phyloP scores from a whole-genome alignment of 2,329 filamentous ascomycete genomes.

The Hypoxylon rubiginosum region DNA sequence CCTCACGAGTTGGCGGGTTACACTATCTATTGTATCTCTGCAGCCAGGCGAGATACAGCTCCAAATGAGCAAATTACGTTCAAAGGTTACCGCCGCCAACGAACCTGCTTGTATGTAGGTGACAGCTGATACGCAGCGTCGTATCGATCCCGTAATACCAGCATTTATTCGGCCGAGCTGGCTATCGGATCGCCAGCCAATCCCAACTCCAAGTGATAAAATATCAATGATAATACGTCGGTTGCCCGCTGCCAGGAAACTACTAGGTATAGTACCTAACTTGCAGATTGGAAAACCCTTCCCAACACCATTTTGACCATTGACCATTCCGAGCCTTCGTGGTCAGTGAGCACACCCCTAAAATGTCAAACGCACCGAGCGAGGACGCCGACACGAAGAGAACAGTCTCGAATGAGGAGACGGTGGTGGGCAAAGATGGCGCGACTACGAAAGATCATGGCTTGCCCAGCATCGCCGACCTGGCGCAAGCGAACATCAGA shows the following conservation, averaged over 20 bases:
- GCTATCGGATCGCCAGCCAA: conserved; percentile 13
- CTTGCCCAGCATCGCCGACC: conserved; percentile 39
- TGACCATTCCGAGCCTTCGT: neutral
- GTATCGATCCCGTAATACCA: conserved; percentile 31
- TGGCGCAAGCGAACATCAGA: conserved; percentile 44
- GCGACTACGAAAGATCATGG: conserved; percentile 18
- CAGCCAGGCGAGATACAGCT: conserved; percentile 7
- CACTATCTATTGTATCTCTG: neutral
- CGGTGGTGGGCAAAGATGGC: conserved; percentile 27
- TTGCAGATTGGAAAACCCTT: too few relatives aligned
- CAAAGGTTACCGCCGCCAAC: neutral
- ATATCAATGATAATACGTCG: conserved; percentile 23
- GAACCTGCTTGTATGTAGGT: conserved; percentile 7
- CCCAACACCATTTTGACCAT: neutral
- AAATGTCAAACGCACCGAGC: conserved; percentile 36
- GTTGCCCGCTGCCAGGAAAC: neutral
- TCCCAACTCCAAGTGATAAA: neutral
- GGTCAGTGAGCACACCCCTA: conserved; percentile 1
- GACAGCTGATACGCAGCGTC: conserved; percentile 34
- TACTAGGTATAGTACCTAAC: too few relatives aligned
- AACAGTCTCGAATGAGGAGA: conserved; percentile 38
- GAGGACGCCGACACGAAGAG: conserved; percentile 32
- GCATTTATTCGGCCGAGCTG: conserved; percentile 21
- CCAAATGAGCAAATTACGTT: conserved; percentile 4
- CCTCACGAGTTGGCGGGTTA: neutral